Base-by-base conservation (phyloP, 192 early-diverging fungal species). In the Coemansia sp. region DNA sequence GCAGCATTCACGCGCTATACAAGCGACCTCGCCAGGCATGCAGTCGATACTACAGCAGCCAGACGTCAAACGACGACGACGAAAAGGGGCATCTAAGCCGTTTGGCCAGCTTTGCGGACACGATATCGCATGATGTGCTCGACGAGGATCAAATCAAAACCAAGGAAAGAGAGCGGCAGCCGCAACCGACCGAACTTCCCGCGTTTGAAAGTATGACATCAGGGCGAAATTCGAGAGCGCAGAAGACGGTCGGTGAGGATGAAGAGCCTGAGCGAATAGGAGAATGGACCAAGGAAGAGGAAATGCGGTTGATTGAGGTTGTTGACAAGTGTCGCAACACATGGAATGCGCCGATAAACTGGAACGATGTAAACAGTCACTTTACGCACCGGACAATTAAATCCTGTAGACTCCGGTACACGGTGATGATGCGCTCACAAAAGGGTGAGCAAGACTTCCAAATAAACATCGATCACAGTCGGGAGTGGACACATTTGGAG, bases 351-450 rank as follows among this genome's bases (percentile, higher is more conserved):
- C 41, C 10, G 9, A 36, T 67, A 19, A 48, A 48, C 48, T 67
- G 65, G 65, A 13, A 42, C 2, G 41, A 59, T 10, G 57, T 67
- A 13, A 25, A 32, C n/a, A 34, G 25, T 5, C 34, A 23, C 65
- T 50, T 67, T 14, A 42, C 49, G 43, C 22, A 38, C 6, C 42
- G 65, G 20, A 35, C 65, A 10, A 10, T 59, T 8, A 41, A 49
- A 14, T 53, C 61, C 10, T 59, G 61, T 32, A 38, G 42, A 5
- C 48, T 50, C 17, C 42, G 42, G 3, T 63, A 70, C 54, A 35
- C 17, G 33, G 25, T 34, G 25, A 22, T 70, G 19, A 41, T 38
- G 14, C 49, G 25, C 4, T 57, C 25, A 8, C 22, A 50, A 15
- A 33, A 2, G 14, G 23, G 23, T 1, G 22, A 25, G 9, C 20